Conservation (phyloP, 1,139 yeast genomes). For the Martiniozyma asiatica region DNA sequence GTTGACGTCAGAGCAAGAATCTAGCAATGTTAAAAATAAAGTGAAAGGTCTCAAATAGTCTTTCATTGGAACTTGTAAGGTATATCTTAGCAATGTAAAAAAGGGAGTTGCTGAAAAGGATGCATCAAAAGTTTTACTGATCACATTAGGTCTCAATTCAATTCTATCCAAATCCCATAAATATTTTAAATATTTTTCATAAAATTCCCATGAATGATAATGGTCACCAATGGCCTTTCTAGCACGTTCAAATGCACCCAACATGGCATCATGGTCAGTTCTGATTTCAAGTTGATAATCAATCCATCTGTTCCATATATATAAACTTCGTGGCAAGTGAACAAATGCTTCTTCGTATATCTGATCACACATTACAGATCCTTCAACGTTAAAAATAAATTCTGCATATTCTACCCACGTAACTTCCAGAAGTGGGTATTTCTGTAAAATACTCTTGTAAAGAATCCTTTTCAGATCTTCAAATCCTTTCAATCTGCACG, state of each 20-base stretch:
- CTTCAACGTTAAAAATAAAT: slow-evolving; percentile 51
- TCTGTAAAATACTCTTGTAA: slow-evolving; percentile 42
- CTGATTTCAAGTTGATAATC: slow-evolving; percentile 38
- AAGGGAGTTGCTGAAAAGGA: slow-evolving; percentile 13
- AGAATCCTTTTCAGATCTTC: no score
- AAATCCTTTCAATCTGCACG: no score
- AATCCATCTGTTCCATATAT: slow-evolving; percentile 66
- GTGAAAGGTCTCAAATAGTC: slow-evolving; percentile 56
- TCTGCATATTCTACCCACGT: slow-evolving; percentile 72
- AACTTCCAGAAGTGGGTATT: slow-evolving; percentile 62
- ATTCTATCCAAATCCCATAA: slow-evolving; percentile 21
- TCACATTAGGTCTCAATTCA: slow-evolving; percentile 19
- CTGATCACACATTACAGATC: slow-evolving; percentile 36
- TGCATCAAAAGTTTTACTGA: slow-evolving; percentile 11
- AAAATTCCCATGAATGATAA: slow-evolving; percentile 62
- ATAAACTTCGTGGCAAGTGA: slow-evolving; percentile 42
- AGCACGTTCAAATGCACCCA: slow-evolving; percentile 49
- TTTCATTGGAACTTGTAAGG: slow-evolving; percentile 64
- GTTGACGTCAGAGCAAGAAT: slow-evolving; percentile 24
- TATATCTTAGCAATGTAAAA: slow-evolving; percentile 40
- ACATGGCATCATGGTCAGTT: slow-evolving; percentile 24
- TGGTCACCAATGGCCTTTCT: slow-evolving; percentile 57
- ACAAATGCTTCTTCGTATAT: slow-evolving; percentile 46
- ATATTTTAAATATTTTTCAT: slow-evolving; percentile 57
- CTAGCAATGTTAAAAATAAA: slow-evolving; percentile 31